Evolutionary conservation across 192 early-diverging fungal genomes (phyloP), one percentile per base, ranked within the genome.

Genomic region (Coemansia aciculifera): DNA sequence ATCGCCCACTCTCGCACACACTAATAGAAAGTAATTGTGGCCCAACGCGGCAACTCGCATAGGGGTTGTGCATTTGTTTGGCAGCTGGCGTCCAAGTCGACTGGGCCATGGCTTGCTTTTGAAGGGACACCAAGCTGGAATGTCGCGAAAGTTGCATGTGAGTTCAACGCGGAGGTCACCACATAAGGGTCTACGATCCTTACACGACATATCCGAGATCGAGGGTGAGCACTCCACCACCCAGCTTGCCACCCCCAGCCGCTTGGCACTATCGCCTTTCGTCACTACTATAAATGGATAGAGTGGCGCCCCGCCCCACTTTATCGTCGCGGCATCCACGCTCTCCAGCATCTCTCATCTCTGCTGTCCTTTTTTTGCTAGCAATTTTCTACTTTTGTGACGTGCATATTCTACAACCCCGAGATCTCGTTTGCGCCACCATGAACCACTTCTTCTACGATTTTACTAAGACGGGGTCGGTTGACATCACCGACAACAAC

Each of bases 371-470:
- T 52, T 49, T 42, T 49, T 24, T 66, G 10, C 46, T 37, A 39
- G 17, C 23, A 15, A 34, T 42, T 19, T 63, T 44, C 27, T n/a
- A 46, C 15, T 29, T 43, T 27, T 32, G 62, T 39, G 42, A 15
- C 29, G 40, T 34, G 11, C 12, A 29, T 43, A 17, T 15, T 40
- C 54, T 42, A 40, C 62, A 29, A 36, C 9, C 8, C 17, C 34
- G 13, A 36, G 19, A 10, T n/a, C 10, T 12, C 15, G 38, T 32
- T 40, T 61, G 59, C 38, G 11, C 43, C n/a, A 48, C 71, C 44
- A 81, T 75, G 71, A 76, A 56, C 68, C 71, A 67, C 43, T 77
- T 77, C 42, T 37, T 57, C 71, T 71, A 71, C 62, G 75, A 82
- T 66, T 72, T 77, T 69, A 46, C 71, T 63, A 77, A 82, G 71